Percentiles rank a stretch among this genome's conserved stretches.
Conservation (phyloP, 176 grass and related monocot species). For the Saccharum officinarum region DNA sequence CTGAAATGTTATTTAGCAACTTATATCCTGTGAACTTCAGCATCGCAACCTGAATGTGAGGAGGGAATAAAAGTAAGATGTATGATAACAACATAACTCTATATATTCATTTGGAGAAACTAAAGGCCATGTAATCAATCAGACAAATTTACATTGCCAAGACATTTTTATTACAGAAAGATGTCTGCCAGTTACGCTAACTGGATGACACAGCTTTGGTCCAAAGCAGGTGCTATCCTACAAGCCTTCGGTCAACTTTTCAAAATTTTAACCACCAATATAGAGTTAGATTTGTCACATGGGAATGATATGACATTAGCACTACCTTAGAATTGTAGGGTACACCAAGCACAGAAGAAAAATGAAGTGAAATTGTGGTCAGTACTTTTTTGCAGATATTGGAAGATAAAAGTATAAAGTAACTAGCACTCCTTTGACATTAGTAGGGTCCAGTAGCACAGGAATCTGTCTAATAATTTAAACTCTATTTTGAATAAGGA, state of each 20-base stretch:
- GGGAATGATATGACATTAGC: not conserved
- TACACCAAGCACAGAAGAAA: conserved; percentile 11
- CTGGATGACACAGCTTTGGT: not conserved
- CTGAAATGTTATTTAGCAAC: conserved; percentile 82
- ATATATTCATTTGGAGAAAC: conserved; percentile 10
- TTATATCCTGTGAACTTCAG: conserved; percentile 99
- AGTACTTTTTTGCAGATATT: not conserved
- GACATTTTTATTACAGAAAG: not conserved
- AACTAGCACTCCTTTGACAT: not conserved
- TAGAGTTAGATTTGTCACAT: not conserved
- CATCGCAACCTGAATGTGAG: conserved; percentile 79
- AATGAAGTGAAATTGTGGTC: not conserved
- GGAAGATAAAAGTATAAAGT: not conserved
- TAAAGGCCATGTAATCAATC: not conserved
- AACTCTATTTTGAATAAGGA: not conserved
- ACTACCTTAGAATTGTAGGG: not conserved
- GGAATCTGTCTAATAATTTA: not conserved
- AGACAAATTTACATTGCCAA: conserved; percentile 2
- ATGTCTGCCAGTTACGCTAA: not conserved
- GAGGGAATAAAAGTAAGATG: conserved; percentile 21
- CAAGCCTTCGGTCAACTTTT: not conserved
- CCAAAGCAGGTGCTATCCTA: not conserved
- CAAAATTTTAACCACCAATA: not conserved
- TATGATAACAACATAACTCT: conserved; percentile 17
- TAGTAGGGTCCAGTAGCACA: not conserved